A percentile compares a stretch with the other conserved stretches of the same genome.
Conservation (phyloP, 2,329 filamentous ascomycete genomes). For the Cadophora malorum region DNA sequence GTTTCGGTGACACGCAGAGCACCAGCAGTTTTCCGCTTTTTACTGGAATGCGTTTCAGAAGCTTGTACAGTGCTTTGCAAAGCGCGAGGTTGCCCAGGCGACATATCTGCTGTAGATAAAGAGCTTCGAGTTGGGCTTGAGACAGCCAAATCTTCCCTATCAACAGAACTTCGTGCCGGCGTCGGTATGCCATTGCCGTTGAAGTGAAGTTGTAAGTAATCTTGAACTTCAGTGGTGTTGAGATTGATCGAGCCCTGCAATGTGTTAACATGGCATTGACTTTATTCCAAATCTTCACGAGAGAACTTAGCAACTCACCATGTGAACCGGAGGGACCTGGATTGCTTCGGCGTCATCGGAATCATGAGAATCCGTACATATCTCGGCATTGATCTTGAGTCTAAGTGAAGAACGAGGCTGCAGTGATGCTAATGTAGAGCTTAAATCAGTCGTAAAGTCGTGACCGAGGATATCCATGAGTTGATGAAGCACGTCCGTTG, state of each 20-base stretch:
- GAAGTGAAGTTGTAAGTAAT: neutral
- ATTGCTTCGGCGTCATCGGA: neutral
- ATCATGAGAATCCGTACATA: neutral
- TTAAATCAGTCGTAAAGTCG: constrained; percentile 4
- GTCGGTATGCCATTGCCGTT: neutral
- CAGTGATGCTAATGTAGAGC: constrained; percentile 11
- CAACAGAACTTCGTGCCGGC: constrained; percentile 5
- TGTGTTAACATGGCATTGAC: neutral
- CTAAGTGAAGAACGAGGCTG: neutral
- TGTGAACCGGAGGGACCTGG: neutral
- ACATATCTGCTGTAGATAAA: neutral
- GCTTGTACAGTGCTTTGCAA: neutral
- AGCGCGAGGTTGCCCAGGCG: neutral
- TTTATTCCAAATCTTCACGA: neutral
- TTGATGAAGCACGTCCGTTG: neutral
- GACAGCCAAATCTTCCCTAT: neutral
- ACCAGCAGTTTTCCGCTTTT: constrained; percentile 8
- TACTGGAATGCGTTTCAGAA: neutral
- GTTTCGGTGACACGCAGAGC: constrained; percentile 4
- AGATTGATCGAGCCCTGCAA: constrained; percentile 10
- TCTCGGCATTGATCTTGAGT: constrained; percentile 8
- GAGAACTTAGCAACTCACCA: neutral
- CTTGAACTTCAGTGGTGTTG: neutral
- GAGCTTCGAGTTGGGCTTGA: neutral
- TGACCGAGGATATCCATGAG: constrained; percentile 9